Evolutionary conservation across 176 grass and related monocot species (phyloP).

Genomic region (Rhynchospora tenuis): DNA sequence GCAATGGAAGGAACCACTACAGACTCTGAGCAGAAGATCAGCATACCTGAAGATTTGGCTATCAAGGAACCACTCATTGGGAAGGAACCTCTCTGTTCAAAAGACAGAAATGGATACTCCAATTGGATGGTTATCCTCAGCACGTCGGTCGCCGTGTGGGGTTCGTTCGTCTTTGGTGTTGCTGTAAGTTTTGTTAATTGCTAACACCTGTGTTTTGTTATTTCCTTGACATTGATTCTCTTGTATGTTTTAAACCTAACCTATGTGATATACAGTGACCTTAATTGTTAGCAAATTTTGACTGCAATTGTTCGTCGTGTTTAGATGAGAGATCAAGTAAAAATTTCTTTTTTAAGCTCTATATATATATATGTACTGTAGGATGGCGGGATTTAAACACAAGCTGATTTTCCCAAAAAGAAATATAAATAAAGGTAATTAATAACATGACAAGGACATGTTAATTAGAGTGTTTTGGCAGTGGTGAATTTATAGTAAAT

Average conservation of each 20-base stretch:
- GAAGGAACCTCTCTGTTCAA: neutral
- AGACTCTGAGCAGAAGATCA: neutral
- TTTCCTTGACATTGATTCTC: neutral
- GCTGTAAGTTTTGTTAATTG: constrained; percentile 29
- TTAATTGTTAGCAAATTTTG: too few relatives aligned
- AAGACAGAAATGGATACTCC: constrained; percentile 10
- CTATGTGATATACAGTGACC: too few relatives aligned
- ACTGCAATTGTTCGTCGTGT: too few relatives aligned
- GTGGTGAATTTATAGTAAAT: too few relatives aligned
- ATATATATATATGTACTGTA: too few relatives aligned
- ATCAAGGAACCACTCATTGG: constrained; percentile 13
- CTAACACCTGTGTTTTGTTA: neutral
- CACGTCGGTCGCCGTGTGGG: constrained; percentile 41
- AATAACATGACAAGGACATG: too few relatives aligned
- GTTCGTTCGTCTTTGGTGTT: constrained; percentile 52
- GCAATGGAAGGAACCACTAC: neutral
- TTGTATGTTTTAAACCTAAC: neutral
- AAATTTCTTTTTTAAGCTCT: too few relatives aligned
- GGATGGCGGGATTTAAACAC: too few relatives aligned
- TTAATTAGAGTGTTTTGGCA: too few relatives aligned
- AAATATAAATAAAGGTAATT: too few relatives aligned
- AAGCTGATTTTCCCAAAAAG: too few relatives aligned
- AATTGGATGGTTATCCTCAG: constrained; percentile 46
- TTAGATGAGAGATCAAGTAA: too few relatives aligned
- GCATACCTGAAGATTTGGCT: neutral